phyloP scores from a whole-genome alignment of 805 yeast species.

The Candida oleophila region DNA sequence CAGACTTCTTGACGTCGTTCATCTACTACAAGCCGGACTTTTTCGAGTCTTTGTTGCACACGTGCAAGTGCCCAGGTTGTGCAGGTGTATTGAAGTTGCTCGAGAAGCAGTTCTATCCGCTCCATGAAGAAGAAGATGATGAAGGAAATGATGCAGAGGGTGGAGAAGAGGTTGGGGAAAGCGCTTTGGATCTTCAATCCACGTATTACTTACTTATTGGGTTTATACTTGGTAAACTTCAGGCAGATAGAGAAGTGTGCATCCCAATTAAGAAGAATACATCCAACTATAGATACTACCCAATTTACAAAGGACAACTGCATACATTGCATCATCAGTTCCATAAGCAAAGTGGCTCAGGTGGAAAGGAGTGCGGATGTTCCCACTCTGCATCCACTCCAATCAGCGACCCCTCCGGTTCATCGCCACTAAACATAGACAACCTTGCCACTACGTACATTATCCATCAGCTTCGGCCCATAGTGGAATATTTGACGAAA shows the following conservation, averaged over 20 bases:
- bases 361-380: slow-evolving; percentile 14
- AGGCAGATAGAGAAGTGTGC: slow-evolving; percentile 36
- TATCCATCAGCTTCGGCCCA: slow-evolving; percentile 34
- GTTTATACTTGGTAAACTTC: slow-evolving; percentile 31
- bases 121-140: slow-evolving; percentile 12
- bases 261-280: slow-evolving; percentile 30
- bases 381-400: slow-evolving; percentile 7
- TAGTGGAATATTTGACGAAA: slow-evolving; percentile 22
- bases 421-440: slow-evolving; percentile 23
- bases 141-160: slow-evolving; percentile 4
- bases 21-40: slow-evolving; percentile 37
- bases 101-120: slow-evolving; percentile 20
- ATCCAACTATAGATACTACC: slow-evolving; percentile 22
- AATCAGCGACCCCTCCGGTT: slow-evolving; percentile 23
- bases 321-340: slow-evolving; percentile 32
- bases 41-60: slow-evolving; percentile 31
- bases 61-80: slow-evolving; percentile 38
- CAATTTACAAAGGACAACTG: slow-evolving; percentile 34
- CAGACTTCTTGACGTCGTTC: slow-evolving; percentile 36
- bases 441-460: slow-evolving; percentile 32
- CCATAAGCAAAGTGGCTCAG: slow-evolving; percentile 13
- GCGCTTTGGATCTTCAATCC: slow-evolving; percentile 22
- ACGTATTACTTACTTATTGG: slow-evolving; percentile 32
- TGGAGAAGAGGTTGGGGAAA: slow-evolving; percentile 11
- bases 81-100: slow-evolving; percentile 23